Evolutionary conservation across 495 filamentous ascomycete genomes (phyloP), one percentile per base, ranked within the genome.

Genomic region (Chaetomium fimeti): DNA sequence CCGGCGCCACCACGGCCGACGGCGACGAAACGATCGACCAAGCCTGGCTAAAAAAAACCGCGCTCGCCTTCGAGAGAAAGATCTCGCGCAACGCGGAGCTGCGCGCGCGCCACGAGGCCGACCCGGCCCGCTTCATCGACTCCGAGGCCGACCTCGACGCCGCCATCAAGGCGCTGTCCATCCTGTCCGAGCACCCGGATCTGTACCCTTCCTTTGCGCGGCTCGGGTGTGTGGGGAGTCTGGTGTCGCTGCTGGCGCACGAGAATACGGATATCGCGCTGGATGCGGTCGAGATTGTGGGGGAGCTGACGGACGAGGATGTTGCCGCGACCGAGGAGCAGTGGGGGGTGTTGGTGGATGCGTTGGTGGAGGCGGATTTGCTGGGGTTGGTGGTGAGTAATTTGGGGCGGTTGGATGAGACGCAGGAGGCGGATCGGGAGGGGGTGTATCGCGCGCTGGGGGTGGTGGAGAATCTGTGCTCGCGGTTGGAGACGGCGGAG

Each of bases 191-290:
- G 66, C 91, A 97, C 72, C 81, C 93, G 9, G 89, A 90, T 47
- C 81, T 98, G 16, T 98, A 94, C 72, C 80, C 78, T 28, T 90
- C 96, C 66, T 95, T 99, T 69, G 84, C 87, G 16, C 88, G 87
- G 58, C 73, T 96, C 59, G 94, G 92, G 29, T 89, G 88, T 63
- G 87, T 88, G 0, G 87, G 76, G 0, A 90, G 88, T 20, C 76
- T 99, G 60, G 90, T 96, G 1, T 83, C 86, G 1, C 74, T 99
- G 56, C 77, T 99, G 28, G 88, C 93, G 8, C 94, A 98, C 72
- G 94, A 99, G 69, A 99, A 99, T 75, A 91, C 93, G 2, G 94
- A 99, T 75, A 96, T 99, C 66, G 92, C 94, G 8, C 96, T 97
- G 66, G 91, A 88, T 69, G 89, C 88, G 0, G 86, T 97, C 6